Evolutionary conservation across 139 green algal species (phyloP).

Genomic region (Chlamydomonas eustigma): DNA sequence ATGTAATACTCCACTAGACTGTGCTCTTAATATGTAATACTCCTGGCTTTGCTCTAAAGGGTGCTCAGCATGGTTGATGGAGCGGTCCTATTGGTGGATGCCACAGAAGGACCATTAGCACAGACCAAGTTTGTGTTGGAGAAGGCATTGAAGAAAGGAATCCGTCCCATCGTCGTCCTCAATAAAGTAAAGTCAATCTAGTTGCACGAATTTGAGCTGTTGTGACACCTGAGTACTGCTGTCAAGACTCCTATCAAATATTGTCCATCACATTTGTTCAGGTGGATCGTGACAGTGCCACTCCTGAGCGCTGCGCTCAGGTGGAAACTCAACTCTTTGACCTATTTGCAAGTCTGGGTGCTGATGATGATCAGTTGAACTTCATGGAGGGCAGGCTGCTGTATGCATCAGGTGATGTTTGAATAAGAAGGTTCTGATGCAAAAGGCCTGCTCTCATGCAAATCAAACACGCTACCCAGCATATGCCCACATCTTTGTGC

Average conservation of each 20-base stretch:
- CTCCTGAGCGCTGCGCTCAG: constrained; percentile 51
- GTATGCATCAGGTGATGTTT: constrained; percentile 1
- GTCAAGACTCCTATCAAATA: no score
- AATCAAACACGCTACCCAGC: not conserved
- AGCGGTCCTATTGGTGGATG: constrained; percentile 84
- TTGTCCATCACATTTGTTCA: no score
- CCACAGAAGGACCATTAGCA: constrained; percentile 71
- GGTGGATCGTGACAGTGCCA: constrained; percentile 33
- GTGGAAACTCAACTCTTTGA: constrained; percentile 78
- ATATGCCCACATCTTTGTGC: not conserved
- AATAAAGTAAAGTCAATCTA: constrained; percentile 76
- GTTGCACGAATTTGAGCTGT: no score
- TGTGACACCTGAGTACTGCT: no score
- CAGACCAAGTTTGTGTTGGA: constrained; percentile 90
- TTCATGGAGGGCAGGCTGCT: constrained; percentile 44
- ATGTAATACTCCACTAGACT: no score
- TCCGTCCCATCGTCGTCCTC: constrained; percentile 76
- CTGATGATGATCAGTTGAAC: constrained; percentile 84
- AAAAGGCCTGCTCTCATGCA: not conserved
- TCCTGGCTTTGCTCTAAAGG: constrained; percentile 27
- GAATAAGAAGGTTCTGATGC: not conserved
- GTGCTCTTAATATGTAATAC: no score
- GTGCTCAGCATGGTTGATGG: constrained; percentile 88
- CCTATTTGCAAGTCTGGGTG: constrained; percentile 76
- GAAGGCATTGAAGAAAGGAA: constrained; percentile 69